Conservation (phyloP, 345 rosid species). For the Draba incana region DNA sequence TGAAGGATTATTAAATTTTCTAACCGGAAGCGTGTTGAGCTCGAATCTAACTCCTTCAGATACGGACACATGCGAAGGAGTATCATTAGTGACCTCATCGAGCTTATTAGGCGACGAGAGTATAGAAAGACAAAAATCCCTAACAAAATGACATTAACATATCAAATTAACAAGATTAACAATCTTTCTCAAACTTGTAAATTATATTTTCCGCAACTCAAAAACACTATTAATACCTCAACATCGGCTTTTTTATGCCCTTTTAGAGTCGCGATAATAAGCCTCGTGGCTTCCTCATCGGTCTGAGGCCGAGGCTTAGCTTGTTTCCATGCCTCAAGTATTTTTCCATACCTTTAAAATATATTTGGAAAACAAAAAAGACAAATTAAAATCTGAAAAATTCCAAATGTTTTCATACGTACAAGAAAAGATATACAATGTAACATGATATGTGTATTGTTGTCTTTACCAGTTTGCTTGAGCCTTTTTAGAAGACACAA, state of each 20-base stretch:
- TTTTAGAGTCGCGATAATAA: conserved; percentile 61
- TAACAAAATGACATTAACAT: conserved; percentile 26
- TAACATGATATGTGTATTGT: conserved; percentile 3
- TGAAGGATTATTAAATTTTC: not conserved
- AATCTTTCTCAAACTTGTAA: not conserved
- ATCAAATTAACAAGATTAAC: not conserved
- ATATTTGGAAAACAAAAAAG: conserved; percentile 16
- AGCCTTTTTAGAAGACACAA: conserved; percentile 78
- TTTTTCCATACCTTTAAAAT: conserved; percentile 74
- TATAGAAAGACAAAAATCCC: conserved; percentile 84
- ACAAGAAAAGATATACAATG: not conserved
- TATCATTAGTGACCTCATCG: conserved; percentile 43
- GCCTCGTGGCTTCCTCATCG: conserved; percentile 70
- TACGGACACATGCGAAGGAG: conserved; percentile 51
- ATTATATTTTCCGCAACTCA: not conserved
- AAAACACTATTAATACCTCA: conserved; percentile 57
- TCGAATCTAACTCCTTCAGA: conserved; percentile 62
- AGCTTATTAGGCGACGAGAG: conserved; percentile 60
- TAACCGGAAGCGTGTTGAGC: conserved; percentile 78
- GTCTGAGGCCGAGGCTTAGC: conserved; percentile 71
- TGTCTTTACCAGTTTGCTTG: conserved; percentile 81
- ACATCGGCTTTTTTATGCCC: conserved; percentile 78
- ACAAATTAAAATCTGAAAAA: not conserved
- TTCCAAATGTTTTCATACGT: not conserved
- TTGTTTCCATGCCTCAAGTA: conserved; percentile 80